A percentile compares a stretch with the other conserved stretches of the same genome.
Conservation (phyloP, 345 rosid genomes). For the Punica granatum region DNA sequence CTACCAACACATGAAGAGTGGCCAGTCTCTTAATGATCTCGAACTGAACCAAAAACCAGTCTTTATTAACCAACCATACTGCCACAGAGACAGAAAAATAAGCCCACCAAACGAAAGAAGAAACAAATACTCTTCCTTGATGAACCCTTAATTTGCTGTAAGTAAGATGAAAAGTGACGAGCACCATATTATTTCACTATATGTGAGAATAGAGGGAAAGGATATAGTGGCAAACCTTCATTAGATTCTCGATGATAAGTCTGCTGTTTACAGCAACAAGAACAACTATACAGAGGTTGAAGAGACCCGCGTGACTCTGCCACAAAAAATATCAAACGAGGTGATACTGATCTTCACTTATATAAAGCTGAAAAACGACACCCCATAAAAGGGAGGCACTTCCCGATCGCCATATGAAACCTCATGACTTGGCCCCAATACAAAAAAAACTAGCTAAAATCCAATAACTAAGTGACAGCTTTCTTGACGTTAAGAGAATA, state of each 20-base stretch:
- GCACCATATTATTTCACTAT: background rate
- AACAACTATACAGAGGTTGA: constrained; percentile 93
- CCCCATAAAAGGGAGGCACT: too few species aligned
- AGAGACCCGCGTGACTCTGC: constrained; percentile 99
- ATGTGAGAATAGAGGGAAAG: background rate
- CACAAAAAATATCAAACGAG: too few species aligned
- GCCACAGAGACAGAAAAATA: constrained; percentile 21
- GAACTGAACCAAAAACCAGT: constrained; percentile 96
- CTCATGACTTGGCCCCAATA: background rate
- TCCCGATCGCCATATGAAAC: background rate
- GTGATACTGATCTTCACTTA: background rate
- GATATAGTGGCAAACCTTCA: constrained; percentile 59
- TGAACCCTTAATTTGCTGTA: background rate
- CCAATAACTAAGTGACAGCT: background rate
- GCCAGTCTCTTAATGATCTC: constrained; percentile 88
- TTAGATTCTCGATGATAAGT: constrained; percentile 87
- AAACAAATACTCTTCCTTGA: background rate
- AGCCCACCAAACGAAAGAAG: background rate
- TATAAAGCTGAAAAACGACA: background rate
- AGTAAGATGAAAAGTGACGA: background rate
- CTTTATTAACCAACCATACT: constrained; percentile 94
- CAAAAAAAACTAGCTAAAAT: background rate
- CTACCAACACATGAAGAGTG: constrained; percentile 97
- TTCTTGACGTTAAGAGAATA: background rate
- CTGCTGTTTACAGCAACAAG: constrained; percentile 96